A percentile compares a stretch with the other conserved stretches of the same genome.
These are phyloP conservation scores for Colletotrichum filicis DNA, from an alignment of 2,329 filamentous ascomycete species.

Conservation along the genomic window DNA sequence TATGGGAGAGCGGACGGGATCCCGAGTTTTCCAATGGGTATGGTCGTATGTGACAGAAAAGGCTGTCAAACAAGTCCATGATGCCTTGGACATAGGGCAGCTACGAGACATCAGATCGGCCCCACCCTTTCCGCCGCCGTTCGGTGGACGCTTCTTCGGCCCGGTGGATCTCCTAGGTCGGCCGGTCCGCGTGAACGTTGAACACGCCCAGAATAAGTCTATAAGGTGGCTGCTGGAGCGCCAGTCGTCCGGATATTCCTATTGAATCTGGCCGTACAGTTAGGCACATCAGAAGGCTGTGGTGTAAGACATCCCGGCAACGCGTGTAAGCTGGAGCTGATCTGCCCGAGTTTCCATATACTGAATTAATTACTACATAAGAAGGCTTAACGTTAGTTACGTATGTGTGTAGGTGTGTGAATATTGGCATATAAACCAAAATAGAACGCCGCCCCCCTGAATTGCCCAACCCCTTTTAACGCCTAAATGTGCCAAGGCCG, in stretches of 20 bases:
- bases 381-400: neutral
- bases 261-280: neutral
- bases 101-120: neutral
- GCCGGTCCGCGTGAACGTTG: neutral
- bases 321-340: neutral
- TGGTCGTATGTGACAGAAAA: neutral
- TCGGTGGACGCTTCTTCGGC: neutral
- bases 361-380: slow-evolving; percentile 14
- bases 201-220: neutral
- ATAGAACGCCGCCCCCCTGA: neutral
- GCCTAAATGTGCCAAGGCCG: neutral
- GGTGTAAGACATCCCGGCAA: neutral
- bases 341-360: neutral
- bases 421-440: neutral
- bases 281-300: neutral
- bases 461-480: neutral
- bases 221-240: neutral
- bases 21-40: neutral
- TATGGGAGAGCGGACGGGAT: no score
- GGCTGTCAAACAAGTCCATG: rapidly evolving
- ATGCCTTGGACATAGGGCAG: neutral
- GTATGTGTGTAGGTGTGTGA: neutral
- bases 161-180: neutral
- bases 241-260: neutral
- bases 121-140: neutral